Conservation (phyloP, 306 rosid genomes). For the Acmispon strigosus region DNA sequence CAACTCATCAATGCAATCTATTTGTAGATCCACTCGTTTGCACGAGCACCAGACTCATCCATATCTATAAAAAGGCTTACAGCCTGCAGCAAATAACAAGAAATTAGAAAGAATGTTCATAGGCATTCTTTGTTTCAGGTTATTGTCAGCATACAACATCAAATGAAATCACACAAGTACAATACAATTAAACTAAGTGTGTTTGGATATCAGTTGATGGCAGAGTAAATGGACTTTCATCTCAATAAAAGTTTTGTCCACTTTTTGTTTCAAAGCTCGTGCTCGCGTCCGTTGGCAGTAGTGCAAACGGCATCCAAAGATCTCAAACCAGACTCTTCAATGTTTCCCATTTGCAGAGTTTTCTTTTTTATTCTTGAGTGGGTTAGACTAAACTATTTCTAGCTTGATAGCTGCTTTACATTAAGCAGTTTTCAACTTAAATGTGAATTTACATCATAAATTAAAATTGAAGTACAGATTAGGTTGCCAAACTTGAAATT, state of each 20-base stretch:
- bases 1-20: slow-evolving; percentile 28
- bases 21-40: slow-evolving; percentile 93
- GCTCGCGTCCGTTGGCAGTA: too few relatives aligned
- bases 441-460: too few relatives aligned
- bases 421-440: too few relatives aligned
- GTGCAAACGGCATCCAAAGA: neutral
- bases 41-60: slow-evolving; percentile 88
- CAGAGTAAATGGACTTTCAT: too few relatives aligned
- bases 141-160: neutral
- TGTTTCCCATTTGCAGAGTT: neutral
- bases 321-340: neutral
- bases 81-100: slow-evolving; percentile 53
- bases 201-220: too few relatives aligned
- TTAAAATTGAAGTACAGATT: neutral
- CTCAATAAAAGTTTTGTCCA: too few relatives aligned
- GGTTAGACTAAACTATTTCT: neutral
- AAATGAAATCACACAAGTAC: neutral
- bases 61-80: slow-evolving; percentile 95
- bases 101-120: neutral
- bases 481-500: neutral
- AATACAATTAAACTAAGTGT: neutral
- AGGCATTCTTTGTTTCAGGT: too few relatives aligned
- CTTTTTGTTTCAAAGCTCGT: too few relatives aligned
- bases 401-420: neutral
- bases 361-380: neutral